Evolutionary conservation across 1,284 basidiomycete species (phyloP), one percentile per base, ranked within the genome.

Genomic region (Puccinia triticina): DNA sequence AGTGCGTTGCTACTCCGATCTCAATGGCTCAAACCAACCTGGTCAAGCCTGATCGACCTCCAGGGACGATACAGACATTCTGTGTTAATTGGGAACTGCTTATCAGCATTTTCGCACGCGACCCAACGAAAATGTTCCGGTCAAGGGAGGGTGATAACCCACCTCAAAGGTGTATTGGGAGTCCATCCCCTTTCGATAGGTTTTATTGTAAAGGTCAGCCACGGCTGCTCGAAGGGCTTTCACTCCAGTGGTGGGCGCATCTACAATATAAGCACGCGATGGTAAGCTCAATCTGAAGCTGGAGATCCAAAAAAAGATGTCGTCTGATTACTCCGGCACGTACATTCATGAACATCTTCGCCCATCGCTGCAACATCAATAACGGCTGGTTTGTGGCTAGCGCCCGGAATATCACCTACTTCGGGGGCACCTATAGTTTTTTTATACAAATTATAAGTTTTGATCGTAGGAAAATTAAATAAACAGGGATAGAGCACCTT

Each of bases 101-200:
- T 26, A 59, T 59, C 26, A 12, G n/a, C n/a, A 29, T 12, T 59
- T 26, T 26, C 11, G 46, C 26, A 64, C 46, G 43, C 37, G 26
- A 21, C 59, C 23, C 1, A 21, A 37, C 59, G 18, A 61, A 64
- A 64, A 37, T 18, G 7, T 29, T 29, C 21, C 29, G 57, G 57
- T 5, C 7, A 29, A 59, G 57, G 11, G 37, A 34, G 16, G n/a
- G 32, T 32, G 46, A 84, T 87, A 88, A 10, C 89, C 88, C 86
- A 97, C 97, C 88, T 95, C 94, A 84, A 90, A 92, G 0, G 94
- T 95, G 87, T 97, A 97, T 85, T 95, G 90, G 84, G 92, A 94
- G 8, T 87, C 84, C 87, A 93, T 94, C 69, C 91, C 92, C 85
- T 93, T 88, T 43, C 95, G 91, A 87, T 96, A 97, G 10, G 92